These are phyloP conservation scores for Mycena crocata DNA, from an alignment of 768 basidiomycete genomes.

Conservation along the genomic window DNA sequence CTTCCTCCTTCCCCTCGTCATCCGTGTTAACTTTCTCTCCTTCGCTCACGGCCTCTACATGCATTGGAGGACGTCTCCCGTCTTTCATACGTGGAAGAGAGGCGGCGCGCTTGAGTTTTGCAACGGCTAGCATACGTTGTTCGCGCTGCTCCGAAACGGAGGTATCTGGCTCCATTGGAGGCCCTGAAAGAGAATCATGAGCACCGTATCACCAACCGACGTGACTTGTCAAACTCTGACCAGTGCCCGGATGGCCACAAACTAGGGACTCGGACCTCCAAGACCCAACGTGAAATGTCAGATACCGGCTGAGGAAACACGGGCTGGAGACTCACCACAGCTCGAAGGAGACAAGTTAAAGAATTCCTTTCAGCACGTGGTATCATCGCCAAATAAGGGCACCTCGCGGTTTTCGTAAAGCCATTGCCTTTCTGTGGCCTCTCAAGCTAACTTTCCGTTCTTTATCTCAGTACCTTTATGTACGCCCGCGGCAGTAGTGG, in stretches of 20 bases:
- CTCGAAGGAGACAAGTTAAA: not conserved
- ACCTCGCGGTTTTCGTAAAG: no score
- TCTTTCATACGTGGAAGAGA: slow-evolving; percentile 93
- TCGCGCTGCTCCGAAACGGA: slow-evolving; percentile 62
- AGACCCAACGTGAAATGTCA: not conserved
- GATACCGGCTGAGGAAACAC: not conserved
- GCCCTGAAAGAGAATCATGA: slow-evolving; percentile 22
- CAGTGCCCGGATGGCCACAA: slow-evolving; percentile 23
- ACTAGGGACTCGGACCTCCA: not conserved
- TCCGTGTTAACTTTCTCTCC: slow-evolving; percentile 70
- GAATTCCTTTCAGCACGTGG: not conserved
- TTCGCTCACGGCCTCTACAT: slow-evolving; percentile 84
- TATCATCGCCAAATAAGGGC: no score
- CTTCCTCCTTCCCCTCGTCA: slow-evolving; percentile 49
- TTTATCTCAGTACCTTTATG: no score
- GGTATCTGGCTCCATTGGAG: slow-evolving; percentile 50
- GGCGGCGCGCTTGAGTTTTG: slow-evolving; percentile 91
- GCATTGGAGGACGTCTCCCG: slow-evolving; percentile 89
- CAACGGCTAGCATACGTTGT: slow-evolving; percentile 88
- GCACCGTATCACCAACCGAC: not conserved
- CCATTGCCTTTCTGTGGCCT: no score
- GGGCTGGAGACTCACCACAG: not conserved
- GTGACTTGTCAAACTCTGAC: slow-evolving; percentile 6
- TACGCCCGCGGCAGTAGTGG: no score
- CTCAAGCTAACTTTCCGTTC: no score